Conservation (phyloP, 31 red algal species). For the Bonnemaisonia californica region DNA sequence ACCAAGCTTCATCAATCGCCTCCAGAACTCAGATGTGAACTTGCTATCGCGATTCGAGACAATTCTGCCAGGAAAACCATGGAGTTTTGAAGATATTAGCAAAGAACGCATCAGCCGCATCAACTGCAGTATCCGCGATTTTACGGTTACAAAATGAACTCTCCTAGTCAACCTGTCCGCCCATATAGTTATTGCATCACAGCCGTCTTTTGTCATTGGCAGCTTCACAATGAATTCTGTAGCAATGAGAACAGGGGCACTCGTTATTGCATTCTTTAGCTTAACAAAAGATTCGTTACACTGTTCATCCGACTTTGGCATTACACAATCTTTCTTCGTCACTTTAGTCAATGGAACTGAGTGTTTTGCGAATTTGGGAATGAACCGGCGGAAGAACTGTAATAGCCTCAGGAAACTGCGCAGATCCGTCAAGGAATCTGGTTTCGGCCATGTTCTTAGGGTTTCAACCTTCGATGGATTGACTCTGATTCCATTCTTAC, state of each 20-base stretch:
- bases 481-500: not conserved
- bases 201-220: not conserved
- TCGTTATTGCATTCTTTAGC: not conserved
- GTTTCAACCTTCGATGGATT: not conserved
- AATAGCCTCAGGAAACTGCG: not conserved
- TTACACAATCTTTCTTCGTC: not conserved
- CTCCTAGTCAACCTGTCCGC: constrained; percentile 25
- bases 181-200: constrained; percentile 27
- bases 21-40: constrained; percentile 35
- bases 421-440: not conserved
- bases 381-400: constrained; percentile 3
- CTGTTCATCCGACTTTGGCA: not conserved
- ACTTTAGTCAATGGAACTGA: constrained; percentile 5
- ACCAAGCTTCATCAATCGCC: not conserved
- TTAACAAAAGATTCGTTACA: not conserved
- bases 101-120: constrained; percentile 34
- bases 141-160: constrained; percentile 31
- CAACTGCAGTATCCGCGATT: constrained; percentile 12
- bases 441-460: not conserved
- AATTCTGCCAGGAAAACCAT: constrained; percentile 17
- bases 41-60: constrained; percentile 25
- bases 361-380: not conserved
- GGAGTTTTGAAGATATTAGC: constrained; percentile 9
- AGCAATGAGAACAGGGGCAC: not conserved
- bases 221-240: constrained; percentile 36